These are phyloP conservation scores for Sisymbrium irio DNA, from an alignment of 345 rosid genomes.

Conservation along the genomic window DNA sequence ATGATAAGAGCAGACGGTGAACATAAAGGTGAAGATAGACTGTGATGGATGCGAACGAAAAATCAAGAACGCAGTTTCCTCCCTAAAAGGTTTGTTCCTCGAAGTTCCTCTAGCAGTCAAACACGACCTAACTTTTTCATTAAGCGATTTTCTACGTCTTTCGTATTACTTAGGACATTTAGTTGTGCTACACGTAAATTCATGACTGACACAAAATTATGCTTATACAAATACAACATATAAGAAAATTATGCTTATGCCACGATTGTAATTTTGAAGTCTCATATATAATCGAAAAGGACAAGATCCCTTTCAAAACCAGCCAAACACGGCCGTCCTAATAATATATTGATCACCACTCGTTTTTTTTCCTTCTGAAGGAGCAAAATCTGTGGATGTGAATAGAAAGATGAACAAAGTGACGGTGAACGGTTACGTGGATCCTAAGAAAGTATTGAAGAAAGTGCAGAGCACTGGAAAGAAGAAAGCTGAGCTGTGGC, in stretches of 20 bases:
- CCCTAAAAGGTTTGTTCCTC: slow-evolving; percentile 39
- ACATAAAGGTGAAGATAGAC: slow-evolving; percentile 48
- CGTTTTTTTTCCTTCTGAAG: background rate
- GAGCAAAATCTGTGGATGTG: slow-evolving; percentile 37
- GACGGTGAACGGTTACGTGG: slow-evolving; percentile 38
- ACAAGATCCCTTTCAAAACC: background rate
- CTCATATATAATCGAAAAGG: background rate
- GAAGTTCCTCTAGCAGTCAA: background rate
- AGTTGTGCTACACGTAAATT: slow-evolving; percentile 2
- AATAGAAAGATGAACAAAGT: slow-evolving; percentile 35
- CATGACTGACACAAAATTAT: slow-evolving; percentile 17
- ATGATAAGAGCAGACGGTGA: slow-evolving; percentile 38
- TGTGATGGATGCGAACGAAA: slow-evolving; percentile 55
- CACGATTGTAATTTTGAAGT: background rate
- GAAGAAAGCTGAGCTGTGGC: slow-evolving; percentile 39
- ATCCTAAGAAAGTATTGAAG: slow-evolving; percentile 33
- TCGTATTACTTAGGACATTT: background rate
- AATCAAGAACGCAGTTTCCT: slow-evolving; percentile 47
- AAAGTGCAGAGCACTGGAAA: slow-evolving; percentile 30
- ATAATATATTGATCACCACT: background rate
- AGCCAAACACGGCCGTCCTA: background rate
- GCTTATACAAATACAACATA: background rate
- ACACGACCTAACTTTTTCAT: background rate
- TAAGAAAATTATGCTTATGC: background rate
- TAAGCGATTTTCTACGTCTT: background rate